Conservation (phyloP, 805 yeast species). For the Saccharomycopsis schoenii region DNA sequence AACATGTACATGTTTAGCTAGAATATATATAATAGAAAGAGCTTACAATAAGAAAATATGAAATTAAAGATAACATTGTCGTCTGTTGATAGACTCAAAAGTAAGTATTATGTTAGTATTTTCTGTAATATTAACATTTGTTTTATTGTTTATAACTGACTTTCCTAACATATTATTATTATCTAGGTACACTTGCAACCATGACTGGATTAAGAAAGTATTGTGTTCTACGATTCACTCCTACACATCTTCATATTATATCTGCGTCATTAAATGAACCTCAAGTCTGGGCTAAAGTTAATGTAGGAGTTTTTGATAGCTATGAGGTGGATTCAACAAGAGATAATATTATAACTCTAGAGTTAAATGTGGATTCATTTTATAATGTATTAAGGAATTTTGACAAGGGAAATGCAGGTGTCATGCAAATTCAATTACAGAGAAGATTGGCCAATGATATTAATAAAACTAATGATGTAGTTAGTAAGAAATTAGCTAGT, state of each 20-base stretch:
- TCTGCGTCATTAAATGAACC: constrained; percentile 48
- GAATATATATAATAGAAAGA: background rate
- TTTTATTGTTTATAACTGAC: too few species aligned
- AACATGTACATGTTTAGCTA: too few species aligned
- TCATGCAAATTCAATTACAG: constrained; percentile 43
- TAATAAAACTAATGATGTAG: constrained; percentile 18
- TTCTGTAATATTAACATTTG: too few species aligned
- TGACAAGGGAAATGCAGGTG: constrained; percentile 43
- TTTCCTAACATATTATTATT: too few species aligned
- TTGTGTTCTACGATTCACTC: constrained; percentile 49
- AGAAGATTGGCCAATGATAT: constrained; percentile 25
- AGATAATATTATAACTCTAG: constrained; percentile 47
- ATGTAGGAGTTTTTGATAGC: constrained; percentile 36
- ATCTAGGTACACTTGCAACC: constrained; percentile 34
- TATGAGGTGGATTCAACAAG: constrained; percentile 43
- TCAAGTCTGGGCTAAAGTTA: constrained; percentile 57
- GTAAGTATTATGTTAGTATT: too few species aligned
- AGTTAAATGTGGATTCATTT: constrained; percentile 52
- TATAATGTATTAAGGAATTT: constrained; percentile 47
- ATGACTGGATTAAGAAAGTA: constrained; percentile 43
- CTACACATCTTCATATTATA: constrained; percentile 37
- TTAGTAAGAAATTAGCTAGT: constrained; percentile 35
- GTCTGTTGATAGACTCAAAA: constrained; percentile 24
- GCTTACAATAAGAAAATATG: constrained; percentile 16
- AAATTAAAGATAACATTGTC: constrained; percentile 25